Conservation (phyloP, 192 early-diverging fungal genomes). For the Coemansia umbellata region DNA sequence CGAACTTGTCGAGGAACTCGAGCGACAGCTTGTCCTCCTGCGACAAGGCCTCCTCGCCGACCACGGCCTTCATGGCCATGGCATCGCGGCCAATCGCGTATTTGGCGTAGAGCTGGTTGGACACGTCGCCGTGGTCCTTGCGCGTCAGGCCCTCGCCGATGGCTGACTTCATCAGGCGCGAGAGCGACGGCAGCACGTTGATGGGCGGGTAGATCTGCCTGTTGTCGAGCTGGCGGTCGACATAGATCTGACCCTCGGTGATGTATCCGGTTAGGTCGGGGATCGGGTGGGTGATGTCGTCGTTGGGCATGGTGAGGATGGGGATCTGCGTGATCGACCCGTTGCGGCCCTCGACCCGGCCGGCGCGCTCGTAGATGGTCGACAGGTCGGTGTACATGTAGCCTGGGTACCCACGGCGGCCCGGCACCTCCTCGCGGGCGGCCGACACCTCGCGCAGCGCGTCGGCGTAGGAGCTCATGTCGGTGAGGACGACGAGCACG, state of each 20-base stretch:
- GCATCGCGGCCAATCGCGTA: conserved; percentile 99
- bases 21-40: conserved; percentile 96
- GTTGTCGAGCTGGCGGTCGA: conserved; percentile 97
- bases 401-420: conserved; percentile 98
- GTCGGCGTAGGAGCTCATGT: conserved; percentile 99
- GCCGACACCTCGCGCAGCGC: conserved; percentile 99
- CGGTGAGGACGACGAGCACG: conserved; percentile 97
- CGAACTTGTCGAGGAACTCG: conserved; percentile 99
- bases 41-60: conserved; percentile 98
- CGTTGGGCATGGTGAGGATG: conserved; percentile 99
- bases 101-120: conserved; percentile 99
- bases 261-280: conserved; percentile 99
- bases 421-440: conserved; percentile 98
- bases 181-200: conserved; percentile 97
- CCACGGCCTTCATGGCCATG: conserved; percentile 99
- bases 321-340: conserved; percentile 99
- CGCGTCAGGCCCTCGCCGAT: conserved; percentile 98
- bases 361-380: conserved; percentile 98
- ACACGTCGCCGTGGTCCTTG: conserved; percentile 98
- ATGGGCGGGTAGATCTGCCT: conserved; percentile 99
- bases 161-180: conserved; percentile 98
- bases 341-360: conserved; percentile 94
- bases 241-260: conserved; percentile 99
- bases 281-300: conserved; percentile 99
- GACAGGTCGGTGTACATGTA: conserved; percentile 99